phyloP scores from a whole-genome alignment of 345 rosid species.

The Brassica nigra region DNA sequence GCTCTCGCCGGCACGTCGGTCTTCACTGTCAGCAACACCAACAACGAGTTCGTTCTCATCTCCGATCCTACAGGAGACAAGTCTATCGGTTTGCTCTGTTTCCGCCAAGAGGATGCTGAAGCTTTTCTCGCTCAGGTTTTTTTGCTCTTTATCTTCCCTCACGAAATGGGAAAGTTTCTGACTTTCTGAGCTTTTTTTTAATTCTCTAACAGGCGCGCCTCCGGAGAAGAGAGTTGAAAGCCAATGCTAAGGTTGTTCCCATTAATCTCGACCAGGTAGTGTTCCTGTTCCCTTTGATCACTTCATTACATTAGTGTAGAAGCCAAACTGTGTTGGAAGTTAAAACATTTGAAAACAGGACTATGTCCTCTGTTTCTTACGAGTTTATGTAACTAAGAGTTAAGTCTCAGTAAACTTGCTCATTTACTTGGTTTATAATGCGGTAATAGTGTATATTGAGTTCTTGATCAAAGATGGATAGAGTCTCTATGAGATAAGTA shows the following conservation, averaged over 20 bases:
- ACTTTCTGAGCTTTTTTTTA: not conserved
- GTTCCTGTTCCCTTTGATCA: not conserved
- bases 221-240: conserved; percentile 70
- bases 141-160: not conserved
- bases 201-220: conserved; percentile 59
- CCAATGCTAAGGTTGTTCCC: conserved; percentile 81
- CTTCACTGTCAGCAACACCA: conserved; percentile 87
- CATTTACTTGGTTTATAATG: not conserved
- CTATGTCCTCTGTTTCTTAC: not conserved
- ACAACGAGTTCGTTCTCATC: conserved; percentile 89
- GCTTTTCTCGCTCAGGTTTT: conserved; percentile 83
- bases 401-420: not conserved
- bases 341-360: not conserved
- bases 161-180: not conserved
- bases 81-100: conserved; percentile 92
- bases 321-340: conserved; percentile 2
- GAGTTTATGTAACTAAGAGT: not conserved
- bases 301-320: not conserved
- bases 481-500: not conserved
- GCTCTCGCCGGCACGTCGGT: conserved; percentile 74
- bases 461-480: not conserved
- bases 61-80: conserved; percentile 83
- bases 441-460: not conserved
- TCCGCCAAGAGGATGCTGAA: conserved; percentile 91
- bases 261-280: conserved; percentile 87